These are phyloP conservation scores for Juncus effusus DNA, from an alignment of 176 grass and related monocot species.

Conservation along the genomic window DNA sequence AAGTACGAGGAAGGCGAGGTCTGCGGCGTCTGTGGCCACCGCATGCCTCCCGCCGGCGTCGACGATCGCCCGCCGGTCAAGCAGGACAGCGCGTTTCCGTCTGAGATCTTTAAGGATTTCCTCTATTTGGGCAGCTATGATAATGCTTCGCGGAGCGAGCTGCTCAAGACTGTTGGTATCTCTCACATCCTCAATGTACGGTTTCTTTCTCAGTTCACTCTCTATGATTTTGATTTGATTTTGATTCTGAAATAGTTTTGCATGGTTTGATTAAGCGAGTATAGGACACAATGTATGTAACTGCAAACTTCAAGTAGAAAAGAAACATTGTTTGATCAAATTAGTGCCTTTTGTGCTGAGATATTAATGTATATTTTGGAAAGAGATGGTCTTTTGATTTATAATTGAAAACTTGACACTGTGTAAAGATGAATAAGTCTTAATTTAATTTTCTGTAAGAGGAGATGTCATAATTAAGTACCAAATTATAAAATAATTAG, in stretches of 20 bases:
- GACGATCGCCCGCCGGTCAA: constrained; percentile 16
- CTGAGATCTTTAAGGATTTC: constrained; percentile 69
- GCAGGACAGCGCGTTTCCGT: constrained; percentile 60
- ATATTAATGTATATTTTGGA: constrained; percentile 10
- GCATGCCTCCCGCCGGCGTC: constrained; percentile 24
- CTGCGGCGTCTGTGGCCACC: constrained; percentile 86
- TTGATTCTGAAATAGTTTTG: constrained; percentile 17
- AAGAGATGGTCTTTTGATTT: neutral
- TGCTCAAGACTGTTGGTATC: constrained; percentile 60
- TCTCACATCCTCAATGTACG: constrained; percentile 83
- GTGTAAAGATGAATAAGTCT: neutral
- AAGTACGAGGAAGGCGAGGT: constrained; percentile 88
- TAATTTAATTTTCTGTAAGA: constrained; percentile 15
- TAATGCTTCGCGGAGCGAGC: constrained; percentile 68
- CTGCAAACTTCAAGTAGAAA: too few species aligned
- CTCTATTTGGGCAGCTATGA: constrained; percentile 94
- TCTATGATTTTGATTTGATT: constrained; percentile 5
- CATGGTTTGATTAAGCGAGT: neutral
- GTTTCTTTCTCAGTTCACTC: neutral
- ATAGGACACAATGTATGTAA: too few species aligned
- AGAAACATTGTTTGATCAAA: too few species aligned
- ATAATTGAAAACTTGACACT: constrained; percentile 13
- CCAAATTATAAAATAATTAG: too few species aligned
- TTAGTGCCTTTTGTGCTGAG: constrained; percentile 15
- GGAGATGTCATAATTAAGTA: too few species aligned